Evolutionary conservation across 805 yeast genomes (phyloP).

Genomic region (Sugiyamaella valdiviana): DNA sequence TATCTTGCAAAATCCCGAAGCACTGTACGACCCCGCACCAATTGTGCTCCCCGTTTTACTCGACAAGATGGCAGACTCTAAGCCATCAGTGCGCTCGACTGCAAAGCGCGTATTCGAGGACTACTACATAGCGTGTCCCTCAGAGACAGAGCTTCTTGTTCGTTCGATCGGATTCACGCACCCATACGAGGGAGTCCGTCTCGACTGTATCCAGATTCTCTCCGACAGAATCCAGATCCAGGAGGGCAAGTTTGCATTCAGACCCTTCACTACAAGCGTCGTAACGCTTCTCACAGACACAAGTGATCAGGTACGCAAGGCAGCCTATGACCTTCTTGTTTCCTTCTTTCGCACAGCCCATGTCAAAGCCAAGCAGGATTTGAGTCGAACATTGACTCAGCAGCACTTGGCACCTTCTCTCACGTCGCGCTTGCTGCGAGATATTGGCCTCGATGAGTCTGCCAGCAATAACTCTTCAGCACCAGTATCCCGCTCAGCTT

Average conservation of each 20-base stretch:
- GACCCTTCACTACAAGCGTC: constrained; percentile 31
- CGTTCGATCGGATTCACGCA: constrained; percentile 29
- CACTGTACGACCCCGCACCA: constrained; percentile 29
- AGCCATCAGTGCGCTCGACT: constrained; percentile 23
- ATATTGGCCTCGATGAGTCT: constrained; percentile 27
- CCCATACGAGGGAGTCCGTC: constrained; percentile 20
- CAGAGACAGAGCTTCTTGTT: constrained; percentile 30
- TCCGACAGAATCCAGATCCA: constrained; percentile 24
- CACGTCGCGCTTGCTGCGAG: constrained; percentile 25
- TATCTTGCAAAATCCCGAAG: constrained; percentile 35
- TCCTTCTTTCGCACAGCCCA: constrained; percentile 36
- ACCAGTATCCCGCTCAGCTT: background rate
- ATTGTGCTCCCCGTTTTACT: constrained; percentile 32
- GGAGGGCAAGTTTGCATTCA: constrained; percentile 26
- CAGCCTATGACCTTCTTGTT: constrained; percentile 30
- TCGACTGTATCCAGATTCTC: constrained; percentile 24
- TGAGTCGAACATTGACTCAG: constrained; percentile 37
- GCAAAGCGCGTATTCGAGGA: constrained; percentile 31
- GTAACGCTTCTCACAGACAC: constrained; percentile 28
- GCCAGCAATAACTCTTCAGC: background rate
- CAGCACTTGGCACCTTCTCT: constrained; percentile 30
- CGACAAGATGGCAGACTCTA: constrained; percentile 29
- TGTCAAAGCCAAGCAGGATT: constrained; percentile 40
- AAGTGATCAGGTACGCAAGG: constrained; percentile 19
- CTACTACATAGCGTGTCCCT: constrained; percentile 35